These are phyloP conservation scores for Cubamyces lactineus DNA, from an alignment of 768 basidiomycete species.

Conservation along the genomic window DNA sequence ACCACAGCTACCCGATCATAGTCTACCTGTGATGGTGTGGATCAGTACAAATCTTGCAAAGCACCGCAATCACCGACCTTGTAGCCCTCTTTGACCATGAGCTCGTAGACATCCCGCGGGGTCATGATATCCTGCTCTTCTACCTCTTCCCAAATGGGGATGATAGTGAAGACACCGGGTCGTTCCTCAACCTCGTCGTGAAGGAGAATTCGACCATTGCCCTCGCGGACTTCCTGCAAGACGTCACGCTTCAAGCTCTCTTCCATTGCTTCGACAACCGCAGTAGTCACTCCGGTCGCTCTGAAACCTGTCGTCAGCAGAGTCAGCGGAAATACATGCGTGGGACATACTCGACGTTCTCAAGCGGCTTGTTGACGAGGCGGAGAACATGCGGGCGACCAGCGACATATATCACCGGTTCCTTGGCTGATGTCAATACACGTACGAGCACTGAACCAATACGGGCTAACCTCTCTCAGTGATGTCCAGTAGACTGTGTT, in stretches of 20 bases:
- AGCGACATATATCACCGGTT: conserved; percentile 90
- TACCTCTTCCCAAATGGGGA: conserved; percentile 94
- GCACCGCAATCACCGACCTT: conserved; percentile 46
- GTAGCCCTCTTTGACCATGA: conserved; percentile 77
- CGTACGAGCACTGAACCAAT: neutral
- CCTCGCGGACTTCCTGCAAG: conserved; percentile 72
- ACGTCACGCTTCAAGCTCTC: conserved; percentile 85
- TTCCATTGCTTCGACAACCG: conserved; percentile 92
- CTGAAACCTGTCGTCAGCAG: conserved; percentile 42
- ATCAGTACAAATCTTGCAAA: conserved; percentile 13
- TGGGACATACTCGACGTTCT: conserved; percentile 85
- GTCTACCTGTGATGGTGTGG: conserved; percentile 59
- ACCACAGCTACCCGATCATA: conserved; percentile 92
- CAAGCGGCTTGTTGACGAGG: conserved; percentile 82
- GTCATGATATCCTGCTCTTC: conserved; percentile 84
- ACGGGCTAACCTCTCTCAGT: conserved; percentile 72
- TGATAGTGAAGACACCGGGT: conserved; percentile 86
- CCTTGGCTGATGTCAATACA: conserved; percentile 46
- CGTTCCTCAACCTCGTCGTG: conserved; percentile 97
- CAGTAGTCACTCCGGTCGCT: conserved; percentile 91
- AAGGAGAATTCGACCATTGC: conserved; percentile 78
- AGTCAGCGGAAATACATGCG: neutral
- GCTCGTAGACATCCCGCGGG: conserved; percentile 77
- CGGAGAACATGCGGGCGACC: conserved; percentile 91
- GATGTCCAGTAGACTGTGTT: conserved; percentile 94